Evolutionary conservation across 1,139 yeast species (phyloP), one percentile per base, ranked within the genome.

Genomic region (Kodamaea ohmeri): DNA sequence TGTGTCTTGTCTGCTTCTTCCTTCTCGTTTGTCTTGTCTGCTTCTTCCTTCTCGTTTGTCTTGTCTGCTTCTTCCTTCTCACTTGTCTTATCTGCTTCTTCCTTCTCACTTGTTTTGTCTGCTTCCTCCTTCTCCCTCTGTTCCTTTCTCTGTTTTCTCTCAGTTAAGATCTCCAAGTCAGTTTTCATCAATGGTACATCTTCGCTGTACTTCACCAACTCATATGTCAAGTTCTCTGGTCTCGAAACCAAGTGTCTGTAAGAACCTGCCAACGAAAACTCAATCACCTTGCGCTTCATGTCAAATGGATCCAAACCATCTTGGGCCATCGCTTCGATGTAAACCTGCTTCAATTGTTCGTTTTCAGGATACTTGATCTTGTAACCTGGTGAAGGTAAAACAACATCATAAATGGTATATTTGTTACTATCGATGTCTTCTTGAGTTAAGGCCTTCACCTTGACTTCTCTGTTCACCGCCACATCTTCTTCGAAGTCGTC

Each of bases 351-450:
- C 39, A 90, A 65, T 31, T 67, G 56, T 39, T 75, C 76, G 52
- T 87, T 84, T 13, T 71, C 64, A 3, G 99, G 98, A 53, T 94
- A 94, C 15, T 73, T 57, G 19, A 92, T 77, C 55, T 88, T 97
- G 57, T 79, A 88, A 0, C 99, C 99, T 2, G 99, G 98, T 2
- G 95, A 77, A 11, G 99, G 97, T 40, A 94, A 68, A 2, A 94
- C 95, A 27, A 92, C 73, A 59, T 94, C 97, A 52, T 75, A 83
- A 30, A 92, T 84, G 15, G 83, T 62, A 56, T 74, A 86, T 41
- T 73, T 73, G 0, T 78, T 77, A 2, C 67, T 48, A 15, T 71
- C 78, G 17, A 85, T 64, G 47, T 90, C 97, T 46, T 82, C 89
- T 41, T 77, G 71, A 1, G 95, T 83, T 15, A 88, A 72, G 0